Evolutionary conservation across 176 grass and related monocot species (phyloP).

Genomic region (Rhynchospora tenuis): DNA sequence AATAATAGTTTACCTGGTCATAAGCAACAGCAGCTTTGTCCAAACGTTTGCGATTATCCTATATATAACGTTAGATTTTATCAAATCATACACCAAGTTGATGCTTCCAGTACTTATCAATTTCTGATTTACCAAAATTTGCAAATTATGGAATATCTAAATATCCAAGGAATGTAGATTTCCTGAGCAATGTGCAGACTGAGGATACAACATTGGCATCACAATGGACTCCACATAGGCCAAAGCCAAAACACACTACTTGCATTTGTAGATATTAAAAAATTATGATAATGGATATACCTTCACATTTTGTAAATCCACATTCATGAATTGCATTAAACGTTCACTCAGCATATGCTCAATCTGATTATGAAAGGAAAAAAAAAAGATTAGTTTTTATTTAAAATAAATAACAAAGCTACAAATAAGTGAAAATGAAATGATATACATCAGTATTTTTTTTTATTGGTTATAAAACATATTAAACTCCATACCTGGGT

Average conservation of each 20-base stretch:
- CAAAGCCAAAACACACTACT: background rate
- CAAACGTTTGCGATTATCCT: conserved; percentile 86
- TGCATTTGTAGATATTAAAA: background rate
- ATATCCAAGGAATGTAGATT: background rate
- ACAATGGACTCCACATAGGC: background rate
- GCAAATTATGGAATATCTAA: background rate
- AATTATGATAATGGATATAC: conserved; percentile 15
- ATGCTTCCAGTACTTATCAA: background rate
- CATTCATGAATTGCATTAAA: conserved; percentile 59
- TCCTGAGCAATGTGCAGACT: background rate
- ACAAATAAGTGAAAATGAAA: conserved; percentile 22
- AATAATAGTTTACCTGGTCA: conserved; percentile 65
- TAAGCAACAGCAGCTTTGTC: conserved; percentile 86
- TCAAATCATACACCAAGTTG: background rate
- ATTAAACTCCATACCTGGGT: conserved; percentile 55
- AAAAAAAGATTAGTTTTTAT: background rate
- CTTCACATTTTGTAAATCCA: conserved; percentile 79
- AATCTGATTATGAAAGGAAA: conserved; percentile 49
- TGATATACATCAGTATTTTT: background rate
- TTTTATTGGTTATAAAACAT: conserved; percentile 1
- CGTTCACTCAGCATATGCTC: conserved; percentile 96
- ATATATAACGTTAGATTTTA: conserved; percentile 22
- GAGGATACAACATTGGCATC: background rate
- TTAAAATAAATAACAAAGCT: conserved; percentile 10
- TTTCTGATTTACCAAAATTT: background rate